Evolutionary conservation across 129 eudicot species (phyloP).

Genomic region (Flaveria bidentis): DNA sequence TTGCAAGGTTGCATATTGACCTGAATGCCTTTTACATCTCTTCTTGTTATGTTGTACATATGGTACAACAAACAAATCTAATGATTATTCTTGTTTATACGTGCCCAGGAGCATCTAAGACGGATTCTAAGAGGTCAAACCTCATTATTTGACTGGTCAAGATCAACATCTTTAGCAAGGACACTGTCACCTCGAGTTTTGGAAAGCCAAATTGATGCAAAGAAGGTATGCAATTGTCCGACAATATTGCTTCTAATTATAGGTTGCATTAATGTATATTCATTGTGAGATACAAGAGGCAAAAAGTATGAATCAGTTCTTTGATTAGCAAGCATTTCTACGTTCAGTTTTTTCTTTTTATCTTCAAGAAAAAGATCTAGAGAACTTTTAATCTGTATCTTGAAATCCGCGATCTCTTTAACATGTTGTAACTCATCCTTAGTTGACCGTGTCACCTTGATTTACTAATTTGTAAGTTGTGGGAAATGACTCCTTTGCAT

Average conservation of each 20-base stretch:
- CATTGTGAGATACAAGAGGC: not conserved
- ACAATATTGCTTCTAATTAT: slow-evolving; percentile 13
- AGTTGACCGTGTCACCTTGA: not conserved
- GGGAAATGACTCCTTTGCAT: slow-evolving; percentile 12
- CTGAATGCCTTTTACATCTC: not conserved
- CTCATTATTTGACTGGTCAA: slow-evolving; percentile 92
- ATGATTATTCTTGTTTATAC: slow-evolving; percentile 15
- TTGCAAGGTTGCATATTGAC: not conserved
- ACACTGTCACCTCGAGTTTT: slow-evolving; percentile 94
- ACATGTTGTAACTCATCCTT: too few species aligned
- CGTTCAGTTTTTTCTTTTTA: not conserved
- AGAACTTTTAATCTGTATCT: not conserved
- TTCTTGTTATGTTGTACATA: slow-evolving; percentile 3
- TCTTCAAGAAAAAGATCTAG: not conserved
- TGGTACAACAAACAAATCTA: slow-evolving; percentile 19
- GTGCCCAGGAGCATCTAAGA: slow-evolving; percentile 79
- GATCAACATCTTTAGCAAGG: slow-evolving; percentile 92
- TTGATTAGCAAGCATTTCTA: not conserved
- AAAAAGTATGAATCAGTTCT: not conserved
- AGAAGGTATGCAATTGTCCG: slow-evolving; percentile 60
- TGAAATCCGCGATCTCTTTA: not conserved
- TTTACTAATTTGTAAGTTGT: not conserved
- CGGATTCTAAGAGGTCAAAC: slow-evolving; percentile 96
- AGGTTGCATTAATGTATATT: not conserved
- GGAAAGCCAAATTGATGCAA: slow-evolving; percentile 98